Conservation (phyloP, 176 grass and related monocot genomes). For the Triticum urartu region DNA sequence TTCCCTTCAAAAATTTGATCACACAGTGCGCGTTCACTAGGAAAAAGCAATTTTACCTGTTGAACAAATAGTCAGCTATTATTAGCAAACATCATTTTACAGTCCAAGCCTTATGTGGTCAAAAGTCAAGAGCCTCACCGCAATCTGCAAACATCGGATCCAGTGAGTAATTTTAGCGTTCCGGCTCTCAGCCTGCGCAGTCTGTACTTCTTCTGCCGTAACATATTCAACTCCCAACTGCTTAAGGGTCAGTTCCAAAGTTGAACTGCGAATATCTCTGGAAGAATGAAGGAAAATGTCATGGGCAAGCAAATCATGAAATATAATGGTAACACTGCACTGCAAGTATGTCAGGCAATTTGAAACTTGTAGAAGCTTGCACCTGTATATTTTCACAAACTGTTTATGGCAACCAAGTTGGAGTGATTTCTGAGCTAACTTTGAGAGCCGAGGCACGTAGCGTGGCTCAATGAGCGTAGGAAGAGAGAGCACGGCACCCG, state of each 20-base stretch:
- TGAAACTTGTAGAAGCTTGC: neutral
- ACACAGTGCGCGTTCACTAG: conserved; percentile 58
- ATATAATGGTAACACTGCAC: neutral
- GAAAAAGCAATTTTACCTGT: conserved; percentile 74
- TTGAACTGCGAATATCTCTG: conserved; percentile 50
- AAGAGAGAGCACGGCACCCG: conserved; percentile 28
- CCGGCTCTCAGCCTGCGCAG: conserved; percentile 39
- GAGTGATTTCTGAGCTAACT: conserved; percentile 50
- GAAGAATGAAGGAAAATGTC: neutral
- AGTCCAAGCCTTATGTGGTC: neutral
- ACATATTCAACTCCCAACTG: conserved; percentile 57
- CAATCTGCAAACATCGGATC: conserved; percentile 50
- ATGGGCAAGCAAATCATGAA: neutral
- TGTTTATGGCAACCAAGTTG: conserved; percentile 47
- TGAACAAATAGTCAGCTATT: conserved; percentile 11
- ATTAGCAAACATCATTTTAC: neutral
- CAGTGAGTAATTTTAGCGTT: conserved; percentile 48
- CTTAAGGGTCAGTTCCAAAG: conserved; percentile 53
- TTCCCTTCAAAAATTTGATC: conserved; percentile 56
- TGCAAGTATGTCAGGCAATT: neutral
- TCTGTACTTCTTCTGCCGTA: conserved; percentile 56
- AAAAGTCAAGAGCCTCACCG: conserved; percentile 39
- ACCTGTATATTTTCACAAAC: conserved; percentile 66
- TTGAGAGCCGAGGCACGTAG: conserved; percentile 44
- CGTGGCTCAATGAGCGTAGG: conserved; percentile 54